Conservation (phyloP, 441 rosid species). For the Corymbia calophylla region DNA sequence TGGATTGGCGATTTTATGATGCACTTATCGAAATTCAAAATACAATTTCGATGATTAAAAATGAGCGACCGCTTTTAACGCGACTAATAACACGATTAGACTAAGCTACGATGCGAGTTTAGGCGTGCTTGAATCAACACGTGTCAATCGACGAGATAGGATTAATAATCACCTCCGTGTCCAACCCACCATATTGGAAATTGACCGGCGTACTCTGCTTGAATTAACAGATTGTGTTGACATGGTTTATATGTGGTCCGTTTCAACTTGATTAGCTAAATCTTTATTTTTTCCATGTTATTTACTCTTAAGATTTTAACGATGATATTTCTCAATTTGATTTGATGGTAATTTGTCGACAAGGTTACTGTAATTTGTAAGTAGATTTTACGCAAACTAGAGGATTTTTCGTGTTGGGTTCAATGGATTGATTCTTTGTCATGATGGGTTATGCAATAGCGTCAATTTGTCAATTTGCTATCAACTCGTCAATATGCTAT, state of each 20-base stretch:
- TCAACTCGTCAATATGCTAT: too few relatives aligned
- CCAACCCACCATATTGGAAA: not conserved
- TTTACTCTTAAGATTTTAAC: not conserved
- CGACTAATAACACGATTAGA: accelerated
- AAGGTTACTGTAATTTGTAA: not conserved
- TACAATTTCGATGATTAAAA: accelerated
- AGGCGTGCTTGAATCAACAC: not conserved
- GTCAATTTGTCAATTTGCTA: too few relatives aligned
- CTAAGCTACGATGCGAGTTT: accelerated
- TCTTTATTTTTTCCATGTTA: not conserved
- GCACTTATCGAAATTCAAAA: not conserved
- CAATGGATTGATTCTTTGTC: too few relatives aligned
- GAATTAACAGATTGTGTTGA: not conserved
- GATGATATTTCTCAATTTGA: not conserved
- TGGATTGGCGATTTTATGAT: not conserved
- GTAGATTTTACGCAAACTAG: not conserved
- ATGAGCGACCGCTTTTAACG: too few relatives aligned
- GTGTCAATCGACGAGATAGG: not conserved
- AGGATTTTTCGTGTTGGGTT: too few relatives aligned
- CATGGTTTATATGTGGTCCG: not conserved
- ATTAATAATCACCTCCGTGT: not conserved
- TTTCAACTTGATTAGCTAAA: not conserved
- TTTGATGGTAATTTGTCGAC: not conserved
- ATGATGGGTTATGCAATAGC: not conserved
- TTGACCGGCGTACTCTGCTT: not conserved